Conservation (phyloP, 345 rosid genomes). For the Pelargonium nanum region DNA sequence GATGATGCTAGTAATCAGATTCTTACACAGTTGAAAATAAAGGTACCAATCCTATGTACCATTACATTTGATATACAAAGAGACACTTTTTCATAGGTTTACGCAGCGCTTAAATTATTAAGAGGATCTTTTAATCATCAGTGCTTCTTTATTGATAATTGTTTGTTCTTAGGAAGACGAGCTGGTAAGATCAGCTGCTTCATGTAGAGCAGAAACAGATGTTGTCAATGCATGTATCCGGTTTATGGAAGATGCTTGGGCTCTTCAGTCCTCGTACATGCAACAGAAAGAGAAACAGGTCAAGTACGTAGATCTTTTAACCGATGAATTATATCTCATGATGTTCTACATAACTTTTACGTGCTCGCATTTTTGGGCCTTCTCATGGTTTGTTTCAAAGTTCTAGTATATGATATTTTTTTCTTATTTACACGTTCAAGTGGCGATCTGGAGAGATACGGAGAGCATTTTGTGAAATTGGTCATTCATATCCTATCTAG, state of each 20-base stretch:
- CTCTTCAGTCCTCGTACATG: constrained; percentile 33
- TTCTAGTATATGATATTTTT: not conserved
- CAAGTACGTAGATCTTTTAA: constrained; percentile 42
- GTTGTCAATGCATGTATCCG: constrained; percentile 59
- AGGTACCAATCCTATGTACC: constrained; percentile 30
- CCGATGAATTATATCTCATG: not conserved
- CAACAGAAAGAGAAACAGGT: constrained; percentile 54
- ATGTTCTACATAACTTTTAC: not conserved
- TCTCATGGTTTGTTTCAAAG: not conserved
- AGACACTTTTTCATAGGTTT: no score
- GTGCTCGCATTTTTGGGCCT: not conserved
- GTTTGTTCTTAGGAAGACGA: constrained; percentile 67
- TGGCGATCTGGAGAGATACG: constrained; percentile 57
- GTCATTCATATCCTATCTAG: constrained; percentile 51
- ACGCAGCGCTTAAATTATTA: no score
- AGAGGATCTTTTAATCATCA: not conserved
- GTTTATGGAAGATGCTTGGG: constrained; percentile 62
- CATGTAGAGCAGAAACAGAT: constrained; percentile 65
- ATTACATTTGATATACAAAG: not conserved
- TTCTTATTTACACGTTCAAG: constrained; percentile 28
- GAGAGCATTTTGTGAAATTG: constrained; percentile 49
- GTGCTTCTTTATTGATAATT: not conserved
- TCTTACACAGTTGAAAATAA: constrained; percentile 57
- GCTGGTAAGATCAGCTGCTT: constrained; percentile 52
- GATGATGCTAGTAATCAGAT: constrained; percentile 88